phyloP scores from a whole-genome alignment of 2,329 filamentous ascomycete species.

The Beauveria rudraprayagi region DNA sequence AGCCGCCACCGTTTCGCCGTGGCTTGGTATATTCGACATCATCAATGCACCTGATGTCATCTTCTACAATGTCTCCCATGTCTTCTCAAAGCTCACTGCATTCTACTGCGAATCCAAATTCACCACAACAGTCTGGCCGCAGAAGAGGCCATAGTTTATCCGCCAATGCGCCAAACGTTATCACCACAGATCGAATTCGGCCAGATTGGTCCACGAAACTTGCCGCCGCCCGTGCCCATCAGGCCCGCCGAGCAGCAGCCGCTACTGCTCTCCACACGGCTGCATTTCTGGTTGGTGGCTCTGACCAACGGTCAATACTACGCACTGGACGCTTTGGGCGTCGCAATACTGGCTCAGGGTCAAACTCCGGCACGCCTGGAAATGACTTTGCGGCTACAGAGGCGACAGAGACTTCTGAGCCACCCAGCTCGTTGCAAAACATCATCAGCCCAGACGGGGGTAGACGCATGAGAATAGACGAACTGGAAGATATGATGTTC shows the following conservation, averaged over 20 bases:
- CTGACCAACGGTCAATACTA: conserved; percentile 39
- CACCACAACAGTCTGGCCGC: conserved; percentile 30
- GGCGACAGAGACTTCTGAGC: conserved; percentile 19
- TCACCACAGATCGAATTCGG: conserved; percentile 85
- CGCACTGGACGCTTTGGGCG: conserved; percentile 48
- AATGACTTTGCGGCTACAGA: conserved; percentile 13
- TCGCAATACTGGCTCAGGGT: conserved; percentile 33
- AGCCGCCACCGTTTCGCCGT: conserved; percentile 78
- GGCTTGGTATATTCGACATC: conserved; percentile 62
- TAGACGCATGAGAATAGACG: conserved; percentile 58
- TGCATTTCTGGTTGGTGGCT: conserved; percentile 76
- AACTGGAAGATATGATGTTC: conserved; percentile 97
- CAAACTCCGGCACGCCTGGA: conserved; percentile 19
- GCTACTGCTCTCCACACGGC: conserved; percentile 92
- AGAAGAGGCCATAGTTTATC: conserved; percentile 58
- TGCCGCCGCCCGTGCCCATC: conserved; percentile 73
- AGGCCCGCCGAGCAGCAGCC: conserved; percentile 78
- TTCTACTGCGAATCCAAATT: conserved; percentile 42
- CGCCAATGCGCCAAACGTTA: conserved; percentile 73
- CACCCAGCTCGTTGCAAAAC: conserved; percentile 17
- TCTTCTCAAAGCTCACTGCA: conserved; percentile 78
- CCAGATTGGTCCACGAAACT: conserved; percentile 94
- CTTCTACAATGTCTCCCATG: conserved; percentile 54
- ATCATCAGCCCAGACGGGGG: conserved; percentile 16
- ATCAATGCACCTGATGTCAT: conserved; percentile 28